phyloP scores from a whole-genome alignment of 352 stramenopile species.

The Phytophthora sansomeana region DNA sequence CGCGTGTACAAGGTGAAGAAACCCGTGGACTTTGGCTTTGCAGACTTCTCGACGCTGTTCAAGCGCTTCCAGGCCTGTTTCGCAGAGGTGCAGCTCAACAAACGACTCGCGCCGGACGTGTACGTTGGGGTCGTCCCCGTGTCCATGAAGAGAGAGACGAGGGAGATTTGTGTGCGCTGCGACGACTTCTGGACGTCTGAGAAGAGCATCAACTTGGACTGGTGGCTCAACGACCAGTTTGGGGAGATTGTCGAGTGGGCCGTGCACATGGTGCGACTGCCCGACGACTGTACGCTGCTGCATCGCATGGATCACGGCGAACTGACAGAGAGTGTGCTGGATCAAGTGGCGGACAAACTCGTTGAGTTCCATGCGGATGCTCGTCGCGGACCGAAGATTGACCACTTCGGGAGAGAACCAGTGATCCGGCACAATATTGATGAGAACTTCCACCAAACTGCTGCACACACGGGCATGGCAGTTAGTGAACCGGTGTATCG shows the following conservation, averaged over 20 bases:
- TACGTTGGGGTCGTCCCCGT: constrained; percentile 76
- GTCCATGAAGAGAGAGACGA: constrained; percentile 64
- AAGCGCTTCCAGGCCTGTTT: constrained; percentile 78
- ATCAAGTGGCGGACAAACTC: constrained; percentile 53
- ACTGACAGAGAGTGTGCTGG: constrained; percentile 48
- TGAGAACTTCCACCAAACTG: constrained; percentile 77
- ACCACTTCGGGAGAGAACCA: constrained; percentile 59
- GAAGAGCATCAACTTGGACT: constrained; percentile 65
- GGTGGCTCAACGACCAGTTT: constrained; percentile 70
- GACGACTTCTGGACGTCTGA: constrained; percentile 76
- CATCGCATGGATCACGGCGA: constrained; percentile 41
- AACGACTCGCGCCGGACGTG: constrained; percentile 67
- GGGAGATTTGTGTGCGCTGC: constrained; percentile 61
- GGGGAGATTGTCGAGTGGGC: constrained; percentile 84
- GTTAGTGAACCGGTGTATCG: constrained; percentile 57
- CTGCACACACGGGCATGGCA: constrained; percentile 52
- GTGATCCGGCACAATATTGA: constrained; percentile 72
- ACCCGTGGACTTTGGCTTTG: constrained; percentile 76
- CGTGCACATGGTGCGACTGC: constrained; percentile 74
- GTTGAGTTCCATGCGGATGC: constrained; percentile 66
- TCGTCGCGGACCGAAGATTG: constrained; percentile 60
- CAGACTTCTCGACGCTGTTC: constrained; percentile 75
- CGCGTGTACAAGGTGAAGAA: constrained; percentile 86
- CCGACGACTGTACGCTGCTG: constrained; percentile 62
- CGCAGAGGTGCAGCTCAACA: constrained; percentile 78